Percentiles rank a stretch among this genome's conserved stretches.
Evolutionary conservation across 768 basidiomycete genomes (phyloP).

Genomic region (Amanita jacksonii): DNA sequence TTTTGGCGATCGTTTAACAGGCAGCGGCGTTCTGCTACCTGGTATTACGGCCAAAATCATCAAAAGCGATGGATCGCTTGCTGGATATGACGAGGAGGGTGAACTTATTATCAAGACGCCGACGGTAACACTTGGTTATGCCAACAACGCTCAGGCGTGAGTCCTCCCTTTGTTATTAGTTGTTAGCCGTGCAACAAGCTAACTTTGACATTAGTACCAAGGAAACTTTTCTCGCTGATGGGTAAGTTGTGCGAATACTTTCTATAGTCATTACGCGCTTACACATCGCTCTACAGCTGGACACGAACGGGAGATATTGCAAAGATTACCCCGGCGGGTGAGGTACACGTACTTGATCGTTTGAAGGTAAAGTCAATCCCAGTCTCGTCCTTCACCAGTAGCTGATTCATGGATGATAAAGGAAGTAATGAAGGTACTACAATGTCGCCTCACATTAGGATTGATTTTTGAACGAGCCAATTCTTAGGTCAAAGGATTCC

Average conservation of each 20-base stretch:
- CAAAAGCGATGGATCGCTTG: slow-evolving; percentile 48
- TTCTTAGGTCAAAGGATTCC: slow-evolving; percentile 52
- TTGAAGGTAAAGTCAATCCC: slow-evolving; percentile 36
- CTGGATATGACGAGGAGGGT: slow-evolving; percentile 45
- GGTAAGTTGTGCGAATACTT: slow-evolving; percentile 26
- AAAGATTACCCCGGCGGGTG: slow-evolving; percentile 39
- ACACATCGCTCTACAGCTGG: slow-evolving; percentile 33
- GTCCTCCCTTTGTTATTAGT: slow-evolving; percentile 14
- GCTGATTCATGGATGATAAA: slow-evolving; percentile 10
- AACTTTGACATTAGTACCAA: slow-evolving; percentile 52
- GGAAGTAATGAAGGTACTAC: slow-evolving; percentile 38
- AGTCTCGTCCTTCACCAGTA: neutral
- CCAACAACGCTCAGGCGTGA: slow-evolving; percentile 53
- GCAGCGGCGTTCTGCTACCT: slow-evolving; percentile 47
- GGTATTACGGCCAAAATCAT: slow-evolving; percentile 46
- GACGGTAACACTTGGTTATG: slow-evolving; percentile 46
- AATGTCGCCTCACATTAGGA: neutral
- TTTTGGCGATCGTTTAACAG: slow-evolving; percentile 11
- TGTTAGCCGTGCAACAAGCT: too few species aligned
- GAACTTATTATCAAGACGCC: slow-evolving; percentile 50
- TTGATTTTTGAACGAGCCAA: neutral
- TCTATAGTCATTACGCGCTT: neutral
- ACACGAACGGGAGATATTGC: slow-evolving; percentile 62
- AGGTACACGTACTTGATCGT: slow-evolving; percentile 54
- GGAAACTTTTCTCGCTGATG: slow-evolving; percentile 60